Evolutionary conservation across 805 yeast species (phyloP), one percentile per base, ranked within the genome.

Genomic region (Schizosaccharomyces cryophilus): DNA sequence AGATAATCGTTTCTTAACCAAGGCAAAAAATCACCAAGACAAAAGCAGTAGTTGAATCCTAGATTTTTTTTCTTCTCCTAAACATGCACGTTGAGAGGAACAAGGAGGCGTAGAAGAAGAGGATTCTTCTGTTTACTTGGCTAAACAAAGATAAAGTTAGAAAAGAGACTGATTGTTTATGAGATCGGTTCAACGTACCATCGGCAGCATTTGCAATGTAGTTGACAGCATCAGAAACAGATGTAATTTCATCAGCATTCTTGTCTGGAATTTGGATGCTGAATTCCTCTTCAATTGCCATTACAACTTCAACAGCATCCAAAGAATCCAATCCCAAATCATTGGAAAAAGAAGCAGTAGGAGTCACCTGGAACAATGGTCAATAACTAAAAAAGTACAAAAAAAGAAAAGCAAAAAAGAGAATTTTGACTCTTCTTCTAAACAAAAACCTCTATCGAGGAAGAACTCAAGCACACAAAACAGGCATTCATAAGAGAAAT

Each of bases 241-340:
- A 86, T 76, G 85, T 87, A 73, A 93, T 83, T 70, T 85, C 89
- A 71, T 90, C 96, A 61, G 96, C 93, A 67, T 87, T 86, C 71
- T 85, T 83, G 75, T 59, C 61, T 15, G 61, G 70, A 65, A 71
- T 71, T 67, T 69, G 76, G 63, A 77, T 71, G 62, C 75, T 77
- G 66, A 83, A 83, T 71, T 83, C 89, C 77, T 89, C 96, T 77
- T 90, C 98, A 69, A 90, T 83, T 62, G 95, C 95, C 73, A 93
- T 95, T 67, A 93, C 79, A 62, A 93, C 89, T 76, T 90, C 98
- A 64, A 90, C 95, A 64, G 93, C 85, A 70, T 90, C 98, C 66
- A 90, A 78, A 9, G 95, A 86, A 73, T 90, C 98, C 70, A 86
- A 79, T n/a, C 89, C 90, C 66, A 86, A 78, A 69, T 86, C 95